A percentile compares a stretch with the other conserved stretches of the same genome.
Conservation (phyloP, 345 rosid species). For the Hypericum perforatum region DNA sequence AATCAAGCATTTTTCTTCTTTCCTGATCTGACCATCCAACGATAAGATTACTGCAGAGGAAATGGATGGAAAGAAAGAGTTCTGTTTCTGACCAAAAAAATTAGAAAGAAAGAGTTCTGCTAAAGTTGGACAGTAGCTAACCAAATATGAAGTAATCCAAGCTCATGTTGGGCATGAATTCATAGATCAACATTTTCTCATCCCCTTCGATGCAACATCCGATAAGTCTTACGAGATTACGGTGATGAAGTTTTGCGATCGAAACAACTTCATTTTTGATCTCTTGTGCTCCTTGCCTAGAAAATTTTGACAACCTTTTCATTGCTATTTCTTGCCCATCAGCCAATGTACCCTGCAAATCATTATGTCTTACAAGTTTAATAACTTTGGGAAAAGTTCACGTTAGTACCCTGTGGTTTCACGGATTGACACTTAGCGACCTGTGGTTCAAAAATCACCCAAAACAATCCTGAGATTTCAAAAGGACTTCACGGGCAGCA, state of each 20-base stretch:
- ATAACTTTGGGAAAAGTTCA: too few relatives aligned
- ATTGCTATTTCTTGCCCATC: constrained; percentile 42
- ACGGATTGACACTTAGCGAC: too few relatives aligned
- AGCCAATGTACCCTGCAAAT: constrained; percentile 29
- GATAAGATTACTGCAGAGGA: not conserved
- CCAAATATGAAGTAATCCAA: constrained; percentile 38
- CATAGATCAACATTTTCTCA: constrained; percentile 27
- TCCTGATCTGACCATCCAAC: not conserved
- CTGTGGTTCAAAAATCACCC: too few relatives aligned
- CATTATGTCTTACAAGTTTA: not conserved
- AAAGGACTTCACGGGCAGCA: too few relatives aligned
- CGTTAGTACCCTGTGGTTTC: too few relatives aligned
- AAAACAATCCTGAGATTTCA: too few relatives aligned
- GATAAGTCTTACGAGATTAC: constrained; percentile 37
- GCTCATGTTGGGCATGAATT: constrained; percentile 36
- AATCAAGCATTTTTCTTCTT: constrained; percentile 14
- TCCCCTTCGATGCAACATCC: constrained; percentile 40
- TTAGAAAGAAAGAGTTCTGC: too few relatives aligned
- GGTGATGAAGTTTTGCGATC: constrained; percentile 47
- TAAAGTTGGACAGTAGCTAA: constrained; percentile 3
- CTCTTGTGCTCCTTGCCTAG: constrained; percentile 35
- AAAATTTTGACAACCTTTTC: constrained; percentile 34
- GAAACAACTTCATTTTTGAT: constrained; percentile 30
- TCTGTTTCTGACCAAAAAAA: too few relatives aligned
- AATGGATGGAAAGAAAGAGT: not conserved